Base-by-base conservation (phyloP, 352 stramenopile species). In the Blastocystis sp. region DNA sequence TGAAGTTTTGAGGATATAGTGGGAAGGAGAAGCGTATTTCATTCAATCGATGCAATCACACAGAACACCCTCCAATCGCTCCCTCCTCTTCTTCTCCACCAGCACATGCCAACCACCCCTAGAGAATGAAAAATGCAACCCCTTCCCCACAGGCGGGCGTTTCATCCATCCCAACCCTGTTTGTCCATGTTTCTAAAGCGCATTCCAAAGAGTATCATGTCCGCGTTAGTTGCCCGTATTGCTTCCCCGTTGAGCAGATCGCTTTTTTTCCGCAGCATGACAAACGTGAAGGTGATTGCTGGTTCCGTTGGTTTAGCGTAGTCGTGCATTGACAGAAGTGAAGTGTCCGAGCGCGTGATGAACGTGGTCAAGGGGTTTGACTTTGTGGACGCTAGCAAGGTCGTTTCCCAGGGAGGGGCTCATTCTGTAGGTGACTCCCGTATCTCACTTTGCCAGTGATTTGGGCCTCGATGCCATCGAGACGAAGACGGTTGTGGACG, bases 321-420 rank as follows among this genome's bases (percentile, higher is more conserved):
- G 74, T 84, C 74, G 1, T 84, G 74, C 48, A 61, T 84, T 19
- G 74, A 84, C 48, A 43, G 74, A 69, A 66, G 11, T 28, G 74
- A 84, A 68, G 74, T 84, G 14, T 84, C 74, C 7, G 74, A 84
- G 34, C 74, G 74, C 42, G 66, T 84, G 40, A 84, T 84, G 74
- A 84, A 84, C 45, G 74, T 84, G 42, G 52, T 84, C 17, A 84
- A 84, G 61, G 61, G 61, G 24, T 84, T 84, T 24, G 60, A 84
- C 74, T 84, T 84, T 54, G 74, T 84, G 6, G 74, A 84, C 48
- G 52, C 74, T 42, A 69, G 74, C 57, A 84, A 84, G 74, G 74
- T 84, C 10, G 38, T 17, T 84, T 69, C 43, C 52, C 24, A 28
- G 34, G 24, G 9, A 24, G 42, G 28, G 14, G 38, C 19, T 34